These are phyloP conservation scores for Rhynchosporium secalis DNA, from an alignment of 2,329 filamentous ascomycete species.

Conservation along the genomic window DNA sequence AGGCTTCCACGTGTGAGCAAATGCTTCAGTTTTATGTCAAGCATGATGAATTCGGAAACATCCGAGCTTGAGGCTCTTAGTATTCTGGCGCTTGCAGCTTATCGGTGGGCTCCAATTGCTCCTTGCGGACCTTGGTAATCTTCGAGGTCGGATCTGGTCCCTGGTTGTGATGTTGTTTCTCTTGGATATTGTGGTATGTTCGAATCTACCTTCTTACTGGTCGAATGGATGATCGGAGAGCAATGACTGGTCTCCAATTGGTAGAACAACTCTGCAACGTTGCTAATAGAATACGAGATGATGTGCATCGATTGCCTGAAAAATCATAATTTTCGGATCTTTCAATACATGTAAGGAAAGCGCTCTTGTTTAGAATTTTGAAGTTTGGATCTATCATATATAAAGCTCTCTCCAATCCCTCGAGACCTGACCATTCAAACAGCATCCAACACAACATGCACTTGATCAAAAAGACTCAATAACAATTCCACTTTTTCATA, in stretches of 20 bases:
- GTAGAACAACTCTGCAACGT: too few relatives aligned
- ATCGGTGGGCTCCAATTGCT: not conserved
- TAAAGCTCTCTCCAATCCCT: too few relatives aligned
- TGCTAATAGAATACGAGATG: not conserved
- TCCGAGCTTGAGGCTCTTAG: not conserved
- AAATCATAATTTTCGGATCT: not conserved
- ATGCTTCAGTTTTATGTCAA: not conserved
- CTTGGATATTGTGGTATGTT: not conserved
- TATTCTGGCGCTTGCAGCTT: not conserved
- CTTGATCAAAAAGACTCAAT: not conserved
- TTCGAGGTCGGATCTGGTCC: not conserved
- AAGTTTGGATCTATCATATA: not conserved
- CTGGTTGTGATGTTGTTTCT: not conserved
- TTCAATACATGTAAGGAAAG: not conserved
- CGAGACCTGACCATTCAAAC: not conserved
- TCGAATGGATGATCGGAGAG: not conserved
- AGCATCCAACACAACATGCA: constrained; percentile 5
- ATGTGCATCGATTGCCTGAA: constrained; percentile 5
- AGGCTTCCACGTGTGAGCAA: not conserved
- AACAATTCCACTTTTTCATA: not conserved
- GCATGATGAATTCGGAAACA: not conserved
- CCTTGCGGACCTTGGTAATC: not conserved
- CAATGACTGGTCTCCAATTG: not conserved
- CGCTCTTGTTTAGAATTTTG: not conserved
- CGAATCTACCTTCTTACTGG: not conserved